Percentiles rank a stretch among this genome's conserved stretches.
Evolutionary conservation across 108 stramenopile species (phyloP).

Genomic region (Seminavis robusta): DNA sequence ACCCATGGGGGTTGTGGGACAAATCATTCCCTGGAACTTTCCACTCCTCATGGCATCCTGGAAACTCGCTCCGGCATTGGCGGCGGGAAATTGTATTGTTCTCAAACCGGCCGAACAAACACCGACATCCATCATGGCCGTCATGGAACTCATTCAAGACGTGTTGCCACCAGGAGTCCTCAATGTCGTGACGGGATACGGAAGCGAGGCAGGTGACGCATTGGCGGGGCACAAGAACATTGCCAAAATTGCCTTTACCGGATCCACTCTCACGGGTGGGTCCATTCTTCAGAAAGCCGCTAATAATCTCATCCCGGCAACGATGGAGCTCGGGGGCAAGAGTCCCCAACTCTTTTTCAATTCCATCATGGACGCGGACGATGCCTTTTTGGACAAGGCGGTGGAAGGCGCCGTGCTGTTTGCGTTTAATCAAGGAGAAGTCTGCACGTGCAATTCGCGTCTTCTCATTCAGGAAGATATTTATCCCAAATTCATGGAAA

Average conservation of each 20-base stretch:
- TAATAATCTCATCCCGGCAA: constrained; percentile 38
- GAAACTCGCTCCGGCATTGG: constrained; percentile 82
- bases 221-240: constrained; percentile 48
- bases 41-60: constrained; percentile 73
- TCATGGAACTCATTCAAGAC: constrained; percentile 50
- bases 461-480: constrained; percentile 56
- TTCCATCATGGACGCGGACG: too few species aligned
- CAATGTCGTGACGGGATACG: constrained; percentile 72
- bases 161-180: constrained; percentile 82
- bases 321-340: constrained; percentile 74
- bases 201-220: constrained; percentile 45
- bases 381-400: constrained; percentile 52
- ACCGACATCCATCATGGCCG: constrained; percentile 55
- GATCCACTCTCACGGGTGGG: constrained; percentile 37
- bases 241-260: constrained; percentile 83
- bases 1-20: constrained; percentile 75
- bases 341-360: constrained; percentile 71
- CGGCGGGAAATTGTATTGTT: constrained; percentile 79
- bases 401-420: constrained; percentile 43
- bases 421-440: constrained; percentile 44
- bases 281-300: constrained; percentile 5
- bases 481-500: constrained; percentile 21
- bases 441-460: constrained; percentile 71
- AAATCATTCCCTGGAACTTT: constrained; percentile 87
- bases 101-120: constrained; percentile 83